Evolutionary conservation across 2,329 filamentous ascomycete genomes (phyloP), one percentile per base, ranked within the genome.

Genomic region (Annulohypoxylon truncatum): DNA sequence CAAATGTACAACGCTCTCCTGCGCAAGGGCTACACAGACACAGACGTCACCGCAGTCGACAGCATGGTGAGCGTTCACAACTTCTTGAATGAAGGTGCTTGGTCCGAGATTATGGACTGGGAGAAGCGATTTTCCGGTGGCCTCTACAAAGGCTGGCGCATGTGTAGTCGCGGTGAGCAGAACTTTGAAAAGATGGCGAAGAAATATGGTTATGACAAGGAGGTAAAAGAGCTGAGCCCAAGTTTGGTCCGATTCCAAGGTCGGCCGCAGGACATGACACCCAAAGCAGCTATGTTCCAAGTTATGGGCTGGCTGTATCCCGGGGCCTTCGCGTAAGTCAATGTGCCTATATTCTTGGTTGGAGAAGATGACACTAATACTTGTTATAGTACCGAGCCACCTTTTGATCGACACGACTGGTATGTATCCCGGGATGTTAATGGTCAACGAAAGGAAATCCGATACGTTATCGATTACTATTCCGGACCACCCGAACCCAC

Each of bases 1-100:
- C 96, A 99, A 80, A 99, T 99, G 96, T 99, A 98, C 85, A 98
- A 99, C 76, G 96, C 96, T 6, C 91, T 99, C 81, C 83, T 98
- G 67, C 91, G 96, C 69, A 99, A 99, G 81, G 96, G 96, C 63
- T 96, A 97, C 80, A 94, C 92, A 0, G 94, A 98, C 77, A 98
- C 96, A 0, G 94, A 97, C 60, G 88, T 93, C 58, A 96, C 95
- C 18, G 94, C 94, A 2, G 94, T 99, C 12, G 94, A 97, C 80
- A 90, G 91, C 75, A 99, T 99, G 96, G 96, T 99, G 4, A 92
- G 93, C 0, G 93, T 98, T 9, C 96, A 99, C 84, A 99, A 99
- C 80, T 98, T 97, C 75, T 80, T 99, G 64, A 99, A 99, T 78
- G 96, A 99, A 79, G 96, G 96, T 69, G 96, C 96, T 6, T 99